Evolutionary conservation across 805 yeast species (phyloP), one percentile per base, ranked within the genome.

Genomic region (Maudiozyma serrabonitensis): DNA sequence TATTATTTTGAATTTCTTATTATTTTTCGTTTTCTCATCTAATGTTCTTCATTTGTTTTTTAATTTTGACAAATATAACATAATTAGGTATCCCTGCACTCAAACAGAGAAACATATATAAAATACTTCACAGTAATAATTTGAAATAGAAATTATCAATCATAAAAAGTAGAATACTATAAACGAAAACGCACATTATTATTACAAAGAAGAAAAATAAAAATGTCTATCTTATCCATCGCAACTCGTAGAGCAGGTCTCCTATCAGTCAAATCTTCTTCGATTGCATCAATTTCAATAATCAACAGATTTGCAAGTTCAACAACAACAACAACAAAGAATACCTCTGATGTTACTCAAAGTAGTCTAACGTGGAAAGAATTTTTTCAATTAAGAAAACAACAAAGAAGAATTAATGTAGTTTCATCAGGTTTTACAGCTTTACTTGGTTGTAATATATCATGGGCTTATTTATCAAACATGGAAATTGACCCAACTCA

Each of bases 401-500:
- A 80, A 56, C 87, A 87, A 63, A 81, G 93, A 55, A 69, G 79
- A 45, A 70, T 86, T 54, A 87, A 89, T 61, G 65, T 80, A 12
- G 79, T 73, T 1, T 75, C 90, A 1, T 86, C 96, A 1, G 71
- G 78, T 2, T 62, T 81, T 47, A 80, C 95, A 3, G 84, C 90
- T 0, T 48, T 85, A 9, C 58, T 75, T 7, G 88, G 95, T 1
- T 78, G 87, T 21, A 71, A 75, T 13, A 61, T 75, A 5, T 82
- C 97, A 1, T 86, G 90, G 80, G 79, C 78, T 0, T 82, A 81
- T 63, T 72, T 90, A 46, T 82, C 96, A 28, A 84, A 85, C 57
- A 72, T 85, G 56, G 93, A 87, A 62, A 80, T 93, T 52, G 97
- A 91, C 64, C 85, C 91, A 37, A 88, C 95, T 42, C 87, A 87